These are phyloP conservation scores for Thinopyrum elongatum DNA, from an alignment of 176 grass and related monocot genomes.

Conservation along the genomic window DNA sequence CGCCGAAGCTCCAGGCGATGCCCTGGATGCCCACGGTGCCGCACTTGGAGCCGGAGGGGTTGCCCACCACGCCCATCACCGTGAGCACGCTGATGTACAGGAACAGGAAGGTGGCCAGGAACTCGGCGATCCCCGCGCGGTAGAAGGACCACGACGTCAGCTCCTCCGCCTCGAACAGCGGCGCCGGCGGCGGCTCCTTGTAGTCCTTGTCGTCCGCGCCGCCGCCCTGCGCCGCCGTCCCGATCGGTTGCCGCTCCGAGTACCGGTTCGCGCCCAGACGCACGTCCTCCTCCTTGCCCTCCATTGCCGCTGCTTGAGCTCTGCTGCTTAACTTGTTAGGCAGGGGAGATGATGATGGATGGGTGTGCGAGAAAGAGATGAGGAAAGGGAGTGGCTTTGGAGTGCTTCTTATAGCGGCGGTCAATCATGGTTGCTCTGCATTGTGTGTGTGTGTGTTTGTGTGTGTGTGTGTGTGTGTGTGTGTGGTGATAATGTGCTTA, in stretches of 20 bases:
- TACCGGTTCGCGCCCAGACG: slow-evolving; percentile 66
- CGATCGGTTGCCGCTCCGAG: slow-evolving; percentile 74
- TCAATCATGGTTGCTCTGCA: not conserved
- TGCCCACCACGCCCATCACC: slow-evolving; percentile 57
- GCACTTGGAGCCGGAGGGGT: slow-evolving; percentile 50
- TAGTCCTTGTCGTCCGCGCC: slow-evolving; percentile 72
- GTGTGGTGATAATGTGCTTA: no score
- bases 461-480: no score
- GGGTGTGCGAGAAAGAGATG: not conserved
- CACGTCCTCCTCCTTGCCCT: slow-evolving; percentile 81
- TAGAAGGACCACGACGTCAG: slow-evolving; percentile 80
- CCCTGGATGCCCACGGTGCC: slow-evolving; percentile 68
- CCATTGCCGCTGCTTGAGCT: slow-evolving; percentile 24
- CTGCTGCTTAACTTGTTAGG: not conserved
- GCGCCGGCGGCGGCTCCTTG: slow-evolving; percentile 66
- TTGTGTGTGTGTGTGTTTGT: not conserved
- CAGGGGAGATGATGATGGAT: not conserved
- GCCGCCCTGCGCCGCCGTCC: slow-evolving; percentile 62
- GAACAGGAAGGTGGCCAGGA: slow-evolving; percentile 86
- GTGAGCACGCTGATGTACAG: slow-evolving; percentile 85
- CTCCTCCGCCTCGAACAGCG: slow-evolving; percentile 67
- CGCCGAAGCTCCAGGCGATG: slow-evolving; percentile 63
- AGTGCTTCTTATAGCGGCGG: slow-evolving; percentile 22
- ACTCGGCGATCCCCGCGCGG: slow-evolving; percentile 86
- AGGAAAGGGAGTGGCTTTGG: not conserved